Base-by-base conservation (phyloP, 192 early-diverging fungal genomes). In the Coemansia sp. region DNA sequence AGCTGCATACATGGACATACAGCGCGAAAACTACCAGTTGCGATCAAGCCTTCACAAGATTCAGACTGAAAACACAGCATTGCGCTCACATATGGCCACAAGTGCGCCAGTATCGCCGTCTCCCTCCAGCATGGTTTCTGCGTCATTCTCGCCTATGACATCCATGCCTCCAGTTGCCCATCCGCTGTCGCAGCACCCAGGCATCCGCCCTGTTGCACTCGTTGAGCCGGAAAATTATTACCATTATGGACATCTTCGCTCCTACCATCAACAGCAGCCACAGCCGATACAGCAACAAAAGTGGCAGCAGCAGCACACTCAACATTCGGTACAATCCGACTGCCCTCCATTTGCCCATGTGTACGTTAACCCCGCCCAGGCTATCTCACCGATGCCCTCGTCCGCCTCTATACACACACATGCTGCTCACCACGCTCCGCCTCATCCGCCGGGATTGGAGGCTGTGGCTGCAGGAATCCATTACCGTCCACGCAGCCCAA, bases 21-120 rank as follows among this genome's bases (percentile, higher is more conserved):
- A 79, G 55, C 62, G 67, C 5, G 77, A 73, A 34, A 79, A 79
- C 49, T 53, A 70, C 25, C 63, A 74, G 46, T 60, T 79, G 31
- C 68, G 67, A 2, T 54, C 53, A 14, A 61, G 58, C 7, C 26
- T 79, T 51, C 56, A 71, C 42, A 69, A 66, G 40, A 5, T 70
- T 17, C 54, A 67, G 3, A 46, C 71, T 10, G 77, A 79, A 42
- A 74, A 67, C 55, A 24, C 65, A 2, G 44, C 56, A 23, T 37
- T 73, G 48, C 77, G 68, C 26, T 48, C 61, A 8, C 67, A 68
- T 40, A 12, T 79, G 42, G 64, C 74, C 3, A 59, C 71, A 11
- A 52, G 63, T 44, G 42, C 63, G 18, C 70, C 67, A 12, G 61
- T 64, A 18, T 62, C 64, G 17, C 67, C 63, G 17, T 42, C 77